A percentile compares a stretch with the other conserved stretches of the same genome.
Evolutionary conservation across 768 basidiomycete genomes (phyloP).

Genomic region (Kwoniella dendrophila): DNA sequence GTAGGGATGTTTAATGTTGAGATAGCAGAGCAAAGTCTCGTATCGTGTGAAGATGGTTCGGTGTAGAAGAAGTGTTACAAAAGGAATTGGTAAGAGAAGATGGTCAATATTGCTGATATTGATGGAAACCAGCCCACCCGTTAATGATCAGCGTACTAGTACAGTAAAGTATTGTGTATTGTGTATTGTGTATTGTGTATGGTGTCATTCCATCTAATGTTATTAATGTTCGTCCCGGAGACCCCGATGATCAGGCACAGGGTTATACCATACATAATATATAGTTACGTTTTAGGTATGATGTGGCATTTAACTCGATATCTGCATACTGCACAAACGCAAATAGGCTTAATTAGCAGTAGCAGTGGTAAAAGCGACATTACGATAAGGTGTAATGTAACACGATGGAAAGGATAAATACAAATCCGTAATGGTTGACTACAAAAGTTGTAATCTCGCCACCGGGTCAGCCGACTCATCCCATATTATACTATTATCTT

Average conservation of each 20-base stretch:
- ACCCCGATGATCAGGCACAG: conserved; percentile 9
- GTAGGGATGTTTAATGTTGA: background rate
- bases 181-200: background rate
- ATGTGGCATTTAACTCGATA: background rate
- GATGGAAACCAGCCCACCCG: no score
- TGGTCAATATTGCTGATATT: no score
- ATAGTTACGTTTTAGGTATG: background rate
- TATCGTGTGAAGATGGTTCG: no score
- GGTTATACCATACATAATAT: no score
- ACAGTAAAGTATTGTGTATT: no score
- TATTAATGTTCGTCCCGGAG: conserved; percentile 1
- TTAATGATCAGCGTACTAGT: no score
- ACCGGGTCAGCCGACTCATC: conserved; percentile 7
- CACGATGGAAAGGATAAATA: no score
- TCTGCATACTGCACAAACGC: background rate
- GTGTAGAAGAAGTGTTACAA: no score
- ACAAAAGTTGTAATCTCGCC: conserved; percentile 7
- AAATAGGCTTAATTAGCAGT: background rate
- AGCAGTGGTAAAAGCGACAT: background rate
- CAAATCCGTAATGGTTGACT: background rate
- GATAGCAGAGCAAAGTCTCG: no score
- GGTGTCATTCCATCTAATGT: background rate
- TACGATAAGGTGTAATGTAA: background rate
- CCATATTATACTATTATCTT: no score
- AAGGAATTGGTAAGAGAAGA: no score